Base-by-base conservation (phyloP, 352 stramenopile species). In the Peronospora farinosa region DNA sequence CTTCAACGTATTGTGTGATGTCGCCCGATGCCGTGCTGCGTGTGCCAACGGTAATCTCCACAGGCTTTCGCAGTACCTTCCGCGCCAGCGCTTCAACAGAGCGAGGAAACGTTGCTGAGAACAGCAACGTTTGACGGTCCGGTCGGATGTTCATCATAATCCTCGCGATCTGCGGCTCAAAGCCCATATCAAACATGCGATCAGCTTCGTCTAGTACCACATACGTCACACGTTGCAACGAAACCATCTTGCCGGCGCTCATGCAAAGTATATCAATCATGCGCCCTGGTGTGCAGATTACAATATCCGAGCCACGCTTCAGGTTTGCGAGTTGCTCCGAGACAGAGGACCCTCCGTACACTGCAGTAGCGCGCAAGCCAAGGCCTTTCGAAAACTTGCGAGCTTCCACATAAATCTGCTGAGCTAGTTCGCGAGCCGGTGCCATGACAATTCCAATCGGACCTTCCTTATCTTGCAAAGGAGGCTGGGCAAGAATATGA, bases 181-280 rank as follows among this genome's bases (percentile, higher is more conserved):
- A 99, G 9, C 97, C 97, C 97, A 99, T 99, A 67, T 99, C 97
- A 63, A 99, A 99, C 92, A 99, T 99, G 15, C 97, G 87, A 71
- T 99, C 97, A 35, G 96, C 96, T 72, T 99, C 97, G 59, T 99
- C 97, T 42, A 99, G 83, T 13, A 99, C 96, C 16, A 99, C 93
- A 63, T 98, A 99, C 12, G 92, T 98, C 13, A 99, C 96, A 17
- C 96, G 86, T 51, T 95, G 76, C 12, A 99, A 67, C 25, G 84
- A 97, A 25, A 99, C 84, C 60, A 99, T 87, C 39, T 93, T 91
- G 31, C 96, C 96, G 9, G 90, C 87, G 65, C 98, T 98, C 94
- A 99, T 98, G 23, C 86, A 96, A 15, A 99, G 61, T 63, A 99
- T 98, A 67, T 99, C 97, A 70, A 99, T 99, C 81, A 99, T 96